Evolutionary conservation across 306 rosid species (phyloP), one percentile per base, ranked within the genome.

Genomic region (Lupinus albus): DNA sequence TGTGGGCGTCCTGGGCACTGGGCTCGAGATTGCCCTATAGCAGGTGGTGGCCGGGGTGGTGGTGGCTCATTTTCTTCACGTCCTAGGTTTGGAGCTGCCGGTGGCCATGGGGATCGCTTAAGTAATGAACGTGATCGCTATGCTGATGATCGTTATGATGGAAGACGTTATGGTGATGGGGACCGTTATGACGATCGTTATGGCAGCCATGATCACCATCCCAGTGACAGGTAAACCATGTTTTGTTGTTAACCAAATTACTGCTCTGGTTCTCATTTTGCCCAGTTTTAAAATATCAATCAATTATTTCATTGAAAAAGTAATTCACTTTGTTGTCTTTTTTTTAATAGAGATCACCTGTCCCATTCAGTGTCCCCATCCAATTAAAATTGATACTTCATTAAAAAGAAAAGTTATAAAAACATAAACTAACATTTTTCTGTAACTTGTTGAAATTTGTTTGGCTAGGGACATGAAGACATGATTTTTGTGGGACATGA

Each of bases 1-100:
- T 94, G 97, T 76, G 97, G 99, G 36, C 96, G 95, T 61, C 85
- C 96, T 11, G 99, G 99, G 53, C 99, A 94, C 38, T 94, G 97
- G 99, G 99, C 97, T 21, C 83, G 96, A 58, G 97, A 94, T 67
- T 94, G 97, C 61, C 91, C 99, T 67, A 82, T 78, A 55, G 82
- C 82, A 0, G 84, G 90, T 20, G 94, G 95, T 41, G 89, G 86
- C 30, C 84, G 87, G 13, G 90, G 93, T 70, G 61, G 87, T 21
- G 77, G 85, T 46, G 47, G 47, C 14, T 82, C 97, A 68, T 86
- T 88, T 73, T 62, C 97, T 46, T 87, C 96, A 0, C 91, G 87
- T 47, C 88, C 96, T 64, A 86, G 92, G 84, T 86, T 86, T 71
- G 97, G 86, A 72, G 86, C 84, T 72, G 77, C 36, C 61, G 84